A percentile compares a stretch with the other conserved stretches of the same genome.
phyloP scores from a whole-genome alignment of 139 green algal genomes.

The Penium margaritaceum region DNA sequence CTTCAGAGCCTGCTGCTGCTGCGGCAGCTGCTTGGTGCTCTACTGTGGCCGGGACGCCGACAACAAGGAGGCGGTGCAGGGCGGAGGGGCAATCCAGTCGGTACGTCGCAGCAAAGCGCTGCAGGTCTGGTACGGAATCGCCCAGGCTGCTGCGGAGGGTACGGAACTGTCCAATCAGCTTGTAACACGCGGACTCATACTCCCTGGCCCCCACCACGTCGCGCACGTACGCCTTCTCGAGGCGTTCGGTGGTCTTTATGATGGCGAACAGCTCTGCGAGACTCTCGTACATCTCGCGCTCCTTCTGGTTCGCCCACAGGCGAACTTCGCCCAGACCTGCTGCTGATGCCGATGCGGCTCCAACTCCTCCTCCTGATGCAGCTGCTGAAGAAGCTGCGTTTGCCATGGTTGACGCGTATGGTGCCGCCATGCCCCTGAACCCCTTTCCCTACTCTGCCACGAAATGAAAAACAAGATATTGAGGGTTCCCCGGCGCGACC shows the following conservation, averaged over 20 bases:
- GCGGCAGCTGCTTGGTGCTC: conserved; percentile 53
- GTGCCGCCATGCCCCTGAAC: too few species aligned
- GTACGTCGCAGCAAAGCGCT: conserved; percentile 78
- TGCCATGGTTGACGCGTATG: too few species aligned
- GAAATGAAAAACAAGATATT: too few species aligned
- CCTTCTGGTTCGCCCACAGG: conserved; percentile 67
- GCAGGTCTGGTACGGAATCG: conserved; percentile 68
- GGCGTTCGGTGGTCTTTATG: conserved; percentile 79
- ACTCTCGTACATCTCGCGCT: conserved; percentile 69
- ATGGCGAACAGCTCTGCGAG: conserved; percentile 86
- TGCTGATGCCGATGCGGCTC: too few species aligned
- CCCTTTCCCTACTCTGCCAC: too few species aligned
- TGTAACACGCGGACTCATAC: conserved; percentile 75
- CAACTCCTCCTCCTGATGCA: too few species aligned
- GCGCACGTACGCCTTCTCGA: conserved; percentile 64
- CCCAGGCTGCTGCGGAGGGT: conserved; percentile 57
- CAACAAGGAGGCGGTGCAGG: conserved; percentile 64
- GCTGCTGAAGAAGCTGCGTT: too few species aligned
- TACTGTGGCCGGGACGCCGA: conserved; percentile 74
- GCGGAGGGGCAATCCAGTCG: conserved; percentile 93
- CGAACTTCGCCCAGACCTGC: too few species aligned
- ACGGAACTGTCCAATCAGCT: conserved; percentile 83
- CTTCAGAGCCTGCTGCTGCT: conserved; percentile 19
- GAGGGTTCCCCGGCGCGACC: too few species aligned
- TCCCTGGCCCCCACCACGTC: conserved; percentile 62